Evolutionary conservation across 192 early-diverging fungal genomes (phyloP).

Genomic region (Backusella psychrophila): DNA sequence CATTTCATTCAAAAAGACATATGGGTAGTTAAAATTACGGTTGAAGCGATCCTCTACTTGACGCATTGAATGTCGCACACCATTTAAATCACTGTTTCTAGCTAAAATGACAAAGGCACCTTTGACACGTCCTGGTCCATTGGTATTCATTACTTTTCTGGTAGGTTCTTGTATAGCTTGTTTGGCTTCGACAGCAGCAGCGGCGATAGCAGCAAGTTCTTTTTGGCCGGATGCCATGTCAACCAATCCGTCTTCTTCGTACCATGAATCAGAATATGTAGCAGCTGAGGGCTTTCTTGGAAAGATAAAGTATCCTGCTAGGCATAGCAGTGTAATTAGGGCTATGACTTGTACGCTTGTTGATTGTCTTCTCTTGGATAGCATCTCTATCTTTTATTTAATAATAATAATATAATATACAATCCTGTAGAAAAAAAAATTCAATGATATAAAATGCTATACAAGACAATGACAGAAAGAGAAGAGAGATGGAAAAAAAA

Average conservation of each 20-base stretch:
- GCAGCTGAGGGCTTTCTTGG: background rate
- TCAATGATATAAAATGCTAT: background rate
- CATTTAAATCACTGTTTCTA: slow-evolving; percentile 66
- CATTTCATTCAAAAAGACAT: slow-evolving; percentile 82
- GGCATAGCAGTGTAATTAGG: background rate
- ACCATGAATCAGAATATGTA: background rate
- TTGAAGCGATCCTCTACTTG: slow-evolving; percentile 84
- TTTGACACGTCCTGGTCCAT: slow-evolving; percentile 27
- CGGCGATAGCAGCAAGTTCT: background rate
- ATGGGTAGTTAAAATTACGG: slow-evolving; percentile 74
- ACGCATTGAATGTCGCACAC: slow-evolving; percentile 51
- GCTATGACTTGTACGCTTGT: slow-evolving; percentile 11
- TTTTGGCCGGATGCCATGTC: background rate
- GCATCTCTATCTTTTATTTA: slow-evolving; percentile 2
- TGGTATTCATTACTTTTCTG: background rate
- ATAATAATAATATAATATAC: too few species aligned
- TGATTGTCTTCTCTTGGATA: slow-evolving; percentile 25
- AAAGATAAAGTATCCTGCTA: background rate
- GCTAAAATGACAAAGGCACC: slow-evolving; percentile 78
- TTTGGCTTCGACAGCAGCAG: slow-evolving; percentile 3
- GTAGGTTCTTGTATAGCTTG: background rate
- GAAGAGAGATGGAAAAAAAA: background rate
- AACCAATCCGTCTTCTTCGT: background rate
- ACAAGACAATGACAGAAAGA: background rate
- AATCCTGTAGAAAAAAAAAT: too few species aligned